These are phyloP conservation scores for Cercospora sesami DNA, from an alignment of 2,329 filamentous ascomycete genomes.

Conservation along the genomic window DNA sequence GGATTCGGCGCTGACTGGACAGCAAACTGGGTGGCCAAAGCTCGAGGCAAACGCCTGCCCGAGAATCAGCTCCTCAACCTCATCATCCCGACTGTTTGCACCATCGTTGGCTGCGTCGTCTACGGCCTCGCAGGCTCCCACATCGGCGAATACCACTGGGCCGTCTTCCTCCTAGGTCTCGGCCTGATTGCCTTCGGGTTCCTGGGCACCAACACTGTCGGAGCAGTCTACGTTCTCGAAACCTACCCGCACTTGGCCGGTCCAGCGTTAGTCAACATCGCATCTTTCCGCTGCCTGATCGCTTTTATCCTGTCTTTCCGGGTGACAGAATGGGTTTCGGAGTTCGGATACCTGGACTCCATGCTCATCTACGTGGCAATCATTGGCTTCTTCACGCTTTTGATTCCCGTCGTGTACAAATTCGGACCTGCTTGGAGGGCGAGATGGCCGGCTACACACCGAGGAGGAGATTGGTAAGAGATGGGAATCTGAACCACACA, in stretches of 20 bases:
- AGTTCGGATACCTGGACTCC: conserved; percentile 33
- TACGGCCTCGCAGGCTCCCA: conserved; percentile 34
- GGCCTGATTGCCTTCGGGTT: conserved; percentile 37
- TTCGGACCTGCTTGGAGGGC: conserved; percentile 28
- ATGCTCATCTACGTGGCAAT: conserved; percentile 36
- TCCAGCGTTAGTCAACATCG: conserved; percentile 37
- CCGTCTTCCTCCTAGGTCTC: conserved; percentile 33
- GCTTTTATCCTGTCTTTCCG: conserved; percentile 36
- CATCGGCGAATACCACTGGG: conserved; percentile 30
- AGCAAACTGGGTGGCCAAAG: conserved; percentile 32
- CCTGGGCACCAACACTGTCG: conserved; percentile 36
- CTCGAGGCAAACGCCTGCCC: conserved; percentile 32
- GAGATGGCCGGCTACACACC: conserved; percentile 28
- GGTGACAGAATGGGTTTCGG: conserved; percentile 33
- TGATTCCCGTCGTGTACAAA: conserved; percentile 34
- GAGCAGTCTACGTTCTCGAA: conserved; percentile 38
- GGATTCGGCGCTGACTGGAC: conserved; percentile 34
- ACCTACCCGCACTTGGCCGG: conserved; percentile 38
- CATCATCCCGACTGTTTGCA: conserved; percentile 31
- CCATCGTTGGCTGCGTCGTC: conserved; percentile 32
- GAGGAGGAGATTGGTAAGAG: conserved; percentile 15
- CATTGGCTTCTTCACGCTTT: conserved; percentile 29
- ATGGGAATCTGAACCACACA: not conserved
- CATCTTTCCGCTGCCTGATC: conserved; percentile 36
- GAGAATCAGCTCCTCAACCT: conserved; percentile 37